Base-by-base conservation (phyloP, 2,329 filamentous ascomycete species). In the Trichoderma pleuroti region DNA sequence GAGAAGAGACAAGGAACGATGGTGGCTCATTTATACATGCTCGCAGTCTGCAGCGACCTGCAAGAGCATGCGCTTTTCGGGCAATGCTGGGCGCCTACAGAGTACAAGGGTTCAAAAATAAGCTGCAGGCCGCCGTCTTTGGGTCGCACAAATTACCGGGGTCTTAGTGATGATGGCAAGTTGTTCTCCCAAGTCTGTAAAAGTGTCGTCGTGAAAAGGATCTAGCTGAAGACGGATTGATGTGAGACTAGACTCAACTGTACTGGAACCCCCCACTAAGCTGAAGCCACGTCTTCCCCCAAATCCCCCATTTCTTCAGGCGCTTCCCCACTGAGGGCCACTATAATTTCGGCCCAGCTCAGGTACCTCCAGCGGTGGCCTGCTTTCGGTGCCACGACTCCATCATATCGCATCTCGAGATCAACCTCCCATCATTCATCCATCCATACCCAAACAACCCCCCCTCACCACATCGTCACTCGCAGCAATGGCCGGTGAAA, bases 401-500 rank as follows among this genome's bases (percentile, higher is more conserved):
- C 46, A 36, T 30, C 21, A 49, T 36, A 52, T 54, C 62, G 18
- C 11, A 49, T 46, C 18, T 46, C 60, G 60, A 46, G 5, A 56
- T 65, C 63, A 24, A 32, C 62, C 62, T 57, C 64, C 64, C 24
- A 42, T n/a, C 64, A 16, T n/a, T 14, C 36, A 63, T 66, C 9
- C 24, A 66, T 11, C 24, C 21, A 28, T 36, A 34, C 32, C 39
- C 28, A 18, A 34, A 36, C n/a, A n/a, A n/a, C n/a, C 28, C 28
- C 18, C n/a, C 28, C 34, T 42, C n/a, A 30, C 7, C 24, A 8
- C 12, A 34, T 7, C 52, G 32, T 32, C 32, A 36, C 52, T 42
- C 46, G 21, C 26, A 32, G 32, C 42, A 69, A 74, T 70, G 70
- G 52, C 71, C 34, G 36, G 39, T n/a, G 59, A 70, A 42, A 60